Evolutionary conservation across 106 monocot species (phyloP), one percentile per base, ranked within the genome.

Genomic region (Alisma plantagoaquatica): DNA sequence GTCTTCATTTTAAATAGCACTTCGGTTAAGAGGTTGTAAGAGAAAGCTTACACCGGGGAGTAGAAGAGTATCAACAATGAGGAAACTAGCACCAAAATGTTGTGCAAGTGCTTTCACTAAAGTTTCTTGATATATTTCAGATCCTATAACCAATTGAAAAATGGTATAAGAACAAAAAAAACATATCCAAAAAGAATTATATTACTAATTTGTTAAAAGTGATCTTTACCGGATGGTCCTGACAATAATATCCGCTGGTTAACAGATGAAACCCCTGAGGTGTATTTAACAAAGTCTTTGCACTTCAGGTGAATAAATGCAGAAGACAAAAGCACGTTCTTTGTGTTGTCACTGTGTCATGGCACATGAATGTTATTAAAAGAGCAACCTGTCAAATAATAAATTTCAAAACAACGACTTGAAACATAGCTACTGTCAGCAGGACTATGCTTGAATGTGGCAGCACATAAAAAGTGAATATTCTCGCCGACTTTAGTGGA

Each of bases 51-150:
- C 98, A 70, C 82, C 79, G 24, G 79, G 77, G 29, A 90, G 59
- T 4, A 70, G 31, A 17, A 82, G 70, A 61, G 78, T 74, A 53
- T 98, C 98, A 51, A 90, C 31, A 55, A 86, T 68, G 8, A 98
- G 84, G 48, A 98, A 67, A 65, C 84, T 78, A 46, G 78, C 90
- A 69, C 48, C 63, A 57, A 77, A 90, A 44, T 78, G 69, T 53
- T 82, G 82, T 7, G 90, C 79, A 59, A 98, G 79, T 28, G 82
- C 98, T 60, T 77, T 90, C 46, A 50, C 64, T 67, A 90, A 72
- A 27, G 56, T 75, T 68, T 98, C 98, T 65, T 90, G 90, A 53
- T 90, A 98, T 27, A 98, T 86, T 67, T 98, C 98, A 80, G 98
- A 85, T 42, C 98, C 98, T 98, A 65, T 32, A 78, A 47, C 22